Conservation (phyloP, 768 basidiomycete genomes). For the Podaxis mareebaensis region DNA sequence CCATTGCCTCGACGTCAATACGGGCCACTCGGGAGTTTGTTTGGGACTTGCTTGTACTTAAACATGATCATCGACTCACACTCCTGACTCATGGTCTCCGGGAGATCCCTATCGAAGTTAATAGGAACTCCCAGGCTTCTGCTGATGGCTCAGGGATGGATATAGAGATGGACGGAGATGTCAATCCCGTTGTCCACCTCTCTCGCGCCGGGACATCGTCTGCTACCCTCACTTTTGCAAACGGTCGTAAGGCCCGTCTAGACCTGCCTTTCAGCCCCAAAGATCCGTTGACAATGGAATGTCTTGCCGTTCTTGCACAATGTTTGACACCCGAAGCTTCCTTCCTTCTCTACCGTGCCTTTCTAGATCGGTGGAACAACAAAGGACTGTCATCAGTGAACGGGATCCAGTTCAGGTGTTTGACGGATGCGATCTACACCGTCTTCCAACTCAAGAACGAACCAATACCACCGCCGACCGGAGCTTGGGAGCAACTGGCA, state of each 20-base stretch:
- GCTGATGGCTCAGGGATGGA: constrained; percentile 19
- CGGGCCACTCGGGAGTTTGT: constrained; percentile 62
- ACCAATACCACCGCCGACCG: constrained; percentile 19
- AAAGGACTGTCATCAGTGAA: constrained; percentile 41
- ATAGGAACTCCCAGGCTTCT: background rate
- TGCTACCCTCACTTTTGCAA: constrained; percentile 52
- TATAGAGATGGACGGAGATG: constrained; percentile 24
- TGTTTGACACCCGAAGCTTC: constrained; percentile 56
- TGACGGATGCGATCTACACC: constrained; percentile 51
- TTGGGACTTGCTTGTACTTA: constrained; percentile 70
- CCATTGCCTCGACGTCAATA: constrained; percentile 56
- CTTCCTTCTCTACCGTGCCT: constrained; percentile 55
- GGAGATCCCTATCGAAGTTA: constrained; percentile 40
- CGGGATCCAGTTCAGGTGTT: constrained; percentile 57
- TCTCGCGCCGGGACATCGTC: constrained; percentile 51
- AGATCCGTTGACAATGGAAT: constrained; percentile 56
- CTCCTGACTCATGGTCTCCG: constrained; percentile 63
- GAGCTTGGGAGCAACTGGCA: constrained; percentile 52
- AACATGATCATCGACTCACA: constrained; percentile 50
- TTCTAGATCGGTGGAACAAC: constrained; percentile 59
- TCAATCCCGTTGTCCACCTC: constrained; percentile 40
- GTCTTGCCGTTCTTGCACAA: constrained; percentile 63
- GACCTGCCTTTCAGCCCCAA: constrained; percentile 57
- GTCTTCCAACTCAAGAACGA: constrained; percentile 41
- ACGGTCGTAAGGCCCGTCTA: constrained; percentile 46